phyloP scores from a whole-genome alignment of 331 rosid genomes.

The Quercus phellos region DNA sequence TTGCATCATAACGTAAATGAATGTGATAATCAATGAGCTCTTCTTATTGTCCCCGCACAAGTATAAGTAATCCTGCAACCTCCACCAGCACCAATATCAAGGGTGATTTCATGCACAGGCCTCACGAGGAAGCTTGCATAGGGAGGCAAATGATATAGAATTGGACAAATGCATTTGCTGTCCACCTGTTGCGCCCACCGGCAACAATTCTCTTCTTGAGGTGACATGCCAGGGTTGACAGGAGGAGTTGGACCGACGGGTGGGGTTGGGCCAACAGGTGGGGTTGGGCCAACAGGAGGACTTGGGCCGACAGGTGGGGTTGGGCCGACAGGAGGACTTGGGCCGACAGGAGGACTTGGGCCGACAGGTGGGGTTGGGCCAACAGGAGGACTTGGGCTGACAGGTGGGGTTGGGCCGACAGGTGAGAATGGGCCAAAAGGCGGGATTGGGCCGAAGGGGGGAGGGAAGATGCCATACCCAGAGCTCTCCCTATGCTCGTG shows the following conservation, averaged over 20 bases:
- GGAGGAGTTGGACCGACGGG: too few relatives aligned
- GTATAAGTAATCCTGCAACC: conserved; percentile 44
- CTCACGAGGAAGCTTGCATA: conserved; percentile 39
- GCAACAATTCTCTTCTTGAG: conserved; percentile 60
- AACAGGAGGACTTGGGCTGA: too few relatives aligned
- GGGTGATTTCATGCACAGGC: conserved; percentile 52
- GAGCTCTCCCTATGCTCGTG: background rate
- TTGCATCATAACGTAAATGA: background rate
- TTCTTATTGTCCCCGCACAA: conserved; percentile 51
- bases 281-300: too few relatives aligned
- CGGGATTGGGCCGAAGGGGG: too few relatives aligned
- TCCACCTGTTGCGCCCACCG: conserved; percentile 66
- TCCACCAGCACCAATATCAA: conserved; percentile 35
- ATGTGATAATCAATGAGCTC: conserved; percentile 14
- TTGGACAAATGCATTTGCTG: conserved; percentile 62
- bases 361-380: too few relatives aligned
- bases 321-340: too few relatives aligned
- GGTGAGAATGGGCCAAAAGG: too few relatives aligned
- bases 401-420: too few relatives aligned
- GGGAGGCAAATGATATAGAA: conserved; percentile 52
- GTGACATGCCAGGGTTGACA: background rate
- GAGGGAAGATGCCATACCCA: too few relatives aligned
- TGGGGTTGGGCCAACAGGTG: too few relatives aligned
- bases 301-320: too few relatives aligned
- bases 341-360: too few relatives aligned